Base-by-base conservation (phyloP, 345 rosid genomes). In the Carallia pectinifolia region DNA sequence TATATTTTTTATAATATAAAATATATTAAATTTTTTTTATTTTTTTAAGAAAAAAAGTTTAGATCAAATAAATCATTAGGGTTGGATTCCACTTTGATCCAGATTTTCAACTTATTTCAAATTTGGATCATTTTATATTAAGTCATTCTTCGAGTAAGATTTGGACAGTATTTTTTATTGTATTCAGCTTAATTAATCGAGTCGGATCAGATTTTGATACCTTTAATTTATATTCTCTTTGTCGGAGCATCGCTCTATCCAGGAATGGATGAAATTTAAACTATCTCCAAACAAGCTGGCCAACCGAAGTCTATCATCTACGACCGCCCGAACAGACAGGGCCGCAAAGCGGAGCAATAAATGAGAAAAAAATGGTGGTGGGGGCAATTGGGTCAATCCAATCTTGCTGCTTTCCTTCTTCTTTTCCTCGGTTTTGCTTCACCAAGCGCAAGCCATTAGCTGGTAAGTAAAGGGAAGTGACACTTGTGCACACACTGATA, bases 371-470 rank as follows among this genome's bases (percentile, higher is more conserved):
- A 79, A 78, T 64, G 58, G 81, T 79, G 81, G 79, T 19, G 58
- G 70, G 66, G 74, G 71, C 73, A 52, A 73, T 73, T 67, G 68
- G 76, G 81, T 86, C 83, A 55, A 38, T 77, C 44, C 33, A 80
- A 30, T 74, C 91, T 71, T 80, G 76, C 58, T 33, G 76, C 71
- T 61, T 71, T 50, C 70, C 71, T 77, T 77, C 77, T 74, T 63
- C 79, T 64, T 69, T 72, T 70, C 89, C 81, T 56, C 81, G 70
- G 30, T 37, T 63, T 70, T 65, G 78, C 65, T 78, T 59, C 82
- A 19, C 80, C 36, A 81, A 76, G 67, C 83, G 81, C 74, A 81
- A 81, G 73, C 47, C 53, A 37, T 61, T 78, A 64, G 30, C 88
- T 37, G 76, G 98, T 93, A 83, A 86, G 85, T 71, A 4, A 18